Percentiles rank a stretch among this genome's conserved stretches.
These are phyloP conservation scores for Cryomyces antarcticus DNA, from an alignment of 495 filamentous ascomycete species.

Conservation along the genomic window DNA sequence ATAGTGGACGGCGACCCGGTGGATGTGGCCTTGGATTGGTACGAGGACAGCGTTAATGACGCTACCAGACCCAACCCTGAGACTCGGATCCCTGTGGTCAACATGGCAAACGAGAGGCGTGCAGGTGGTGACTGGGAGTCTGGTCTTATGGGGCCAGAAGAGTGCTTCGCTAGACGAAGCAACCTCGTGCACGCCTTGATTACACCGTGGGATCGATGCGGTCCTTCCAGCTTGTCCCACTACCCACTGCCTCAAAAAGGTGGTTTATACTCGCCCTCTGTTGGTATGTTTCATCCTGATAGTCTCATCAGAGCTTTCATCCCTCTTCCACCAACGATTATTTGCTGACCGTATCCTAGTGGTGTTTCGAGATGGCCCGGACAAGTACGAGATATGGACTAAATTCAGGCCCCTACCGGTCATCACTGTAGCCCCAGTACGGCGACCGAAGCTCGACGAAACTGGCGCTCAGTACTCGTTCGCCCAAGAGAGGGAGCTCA, in stretches of 20 bases:
- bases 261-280: constrained; percentile 44
- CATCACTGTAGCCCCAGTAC: constrained; percentile 48
- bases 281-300: constrained; percentile 22
- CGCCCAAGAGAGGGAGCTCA: constrained; percentile 41
- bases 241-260: constrained; percentile 48
- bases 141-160: constrained; percentile 47
- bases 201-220: constrained; percentile 23
- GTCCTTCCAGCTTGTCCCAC: constrained; percentile 20
- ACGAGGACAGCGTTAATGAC: constrained; percentile 6
- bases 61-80: constrained; percentile 5
- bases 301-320: too few species aligned
- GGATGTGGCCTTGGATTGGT: constrained; percentile 46
- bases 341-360: constrained; percentile 15
- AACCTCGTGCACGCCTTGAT: constrained; percentile 44
- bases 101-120: constrained; percentile 53
- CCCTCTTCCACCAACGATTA: not conserved
- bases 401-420: constrained; percentile 34
- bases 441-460: constrained; percentile 48
- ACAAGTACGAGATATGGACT: constrained; percentile 24
- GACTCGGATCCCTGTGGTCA: constrained; percentile 42
- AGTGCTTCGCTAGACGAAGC: constrained; percentile 48
- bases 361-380: constrained; percentile 30
- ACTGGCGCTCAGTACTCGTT: constrained; percentile 48
- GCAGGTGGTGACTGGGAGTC: constrained; percentile 64
- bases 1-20: constrained; percentile 45